Conservation (phyloP, 1,139 yeast species). For the Arxiozyma heterogenica region DNA sequence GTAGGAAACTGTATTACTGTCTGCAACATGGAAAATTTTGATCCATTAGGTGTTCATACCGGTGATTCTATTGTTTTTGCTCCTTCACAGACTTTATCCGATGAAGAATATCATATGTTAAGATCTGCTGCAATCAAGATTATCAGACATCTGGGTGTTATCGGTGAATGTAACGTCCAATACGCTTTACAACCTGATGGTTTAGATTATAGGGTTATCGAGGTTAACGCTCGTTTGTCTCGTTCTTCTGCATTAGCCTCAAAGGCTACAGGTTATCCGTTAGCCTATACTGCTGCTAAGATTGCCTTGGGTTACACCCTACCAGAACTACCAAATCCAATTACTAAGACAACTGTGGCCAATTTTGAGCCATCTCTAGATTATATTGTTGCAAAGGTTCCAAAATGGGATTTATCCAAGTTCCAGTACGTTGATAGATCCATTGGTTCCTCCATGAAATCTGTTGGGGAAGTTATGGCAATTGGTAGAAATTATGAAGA, state of each 20-base stretch:
- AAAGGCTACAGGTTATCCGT: constrained; percentile 97
- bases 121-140: constrained; percentile 97
- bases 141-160: constrained; percentile 95
- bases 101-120: constrained; percentile 96
- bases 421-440: constrained; percentile 77
- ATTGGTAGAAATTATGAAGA: constrained; percentile 98
- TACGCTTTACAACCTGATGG: constrained; percentile 92
- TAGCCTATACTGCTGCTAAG: constrained; percentile 97
- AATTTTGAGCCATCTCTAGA: constrained; percentile 97
- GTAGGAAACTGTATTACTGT: constrained; percentile 97
- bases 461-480: constrained; percentile 98
- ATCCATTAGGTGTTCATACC: constrained; percentile 96
- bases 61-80: constrained; percentile 99
- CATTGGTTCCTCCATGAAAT: constrained; percentile 95
- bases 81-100: constrained; percentile 94
- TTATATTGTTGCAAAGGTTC: constrained; percentile 95
- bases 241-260: constrained; percentile 98
- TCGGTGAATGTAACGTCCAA: constrained; percentile 98
- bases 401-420: constrained; percentile 98
- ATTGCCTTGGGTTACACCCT: constrained; percentile 89
- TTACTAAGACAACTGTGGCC: constrained; percentile 90
- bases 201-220: constrained; percentile 93
- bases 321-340: constrained; percentile 92
- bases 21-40: constrained; percentile 98
- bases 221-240: constrained; percentile 95